phyloP scores from a whole-genome alignment of 305 asterid species.

The Solanum hybrid region DNA sequence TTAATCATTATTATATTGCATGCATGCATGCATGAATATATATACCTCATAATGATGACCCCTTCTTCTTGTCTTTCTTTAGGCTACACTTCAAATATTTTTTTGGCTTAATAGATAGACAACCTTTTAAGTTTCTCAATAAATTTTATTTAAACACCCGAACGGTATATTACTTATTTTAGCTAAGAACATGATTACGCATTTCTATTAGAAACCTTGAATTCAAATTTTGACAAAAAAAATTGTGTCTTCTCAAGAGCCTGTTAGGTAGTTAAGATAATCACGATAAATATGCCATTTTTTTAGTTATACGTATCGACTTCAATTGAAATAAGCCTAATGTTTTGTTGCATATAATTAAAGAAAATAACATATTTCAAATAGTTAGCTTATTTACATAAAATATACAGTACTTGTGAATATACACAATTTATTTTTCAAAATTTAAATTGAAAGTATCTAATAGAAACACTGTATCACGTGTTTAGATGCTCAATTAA shows the following conservation, averaged over 20 bases:
- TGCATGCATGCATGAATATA: not conserved
- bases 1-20: not conserved
- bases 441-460: not conserved
- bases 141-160: not conserved
- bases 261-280: not conserved
- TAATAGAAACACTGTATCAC: not conserved
- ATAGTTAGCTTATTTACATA: not conserved
- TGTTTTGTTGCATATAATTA: not conserved
- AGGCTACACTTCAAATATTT: not conserved
- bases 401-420: not conserved
- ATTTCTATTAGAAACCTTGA: not conserved
- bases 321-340: not conserved
- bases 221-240: not conserved
- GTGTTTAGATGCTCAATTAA: not conserved
- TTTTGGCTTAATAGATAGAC: not conserved
- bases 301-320: not conserved
- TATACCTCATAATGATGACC: not conserved
- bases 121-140: not conserved
- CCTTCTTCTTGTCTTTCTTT: constrained; percentile 3
- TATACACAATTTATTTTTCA: not conserved
- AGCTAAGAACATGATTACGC: not conserved
- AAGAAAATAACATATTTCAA: not conserved
- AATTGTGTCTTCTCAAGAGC: not conserved
- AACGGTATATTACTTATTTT: not conserved
- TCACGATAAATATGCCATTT: not conserved